Percentiles rank a stretch among this genome's conserved stretches.
Evolutionary conservation across 805 yeast species (phyloP).

Genomic region (Kodamaea fukazawae): DNA sequence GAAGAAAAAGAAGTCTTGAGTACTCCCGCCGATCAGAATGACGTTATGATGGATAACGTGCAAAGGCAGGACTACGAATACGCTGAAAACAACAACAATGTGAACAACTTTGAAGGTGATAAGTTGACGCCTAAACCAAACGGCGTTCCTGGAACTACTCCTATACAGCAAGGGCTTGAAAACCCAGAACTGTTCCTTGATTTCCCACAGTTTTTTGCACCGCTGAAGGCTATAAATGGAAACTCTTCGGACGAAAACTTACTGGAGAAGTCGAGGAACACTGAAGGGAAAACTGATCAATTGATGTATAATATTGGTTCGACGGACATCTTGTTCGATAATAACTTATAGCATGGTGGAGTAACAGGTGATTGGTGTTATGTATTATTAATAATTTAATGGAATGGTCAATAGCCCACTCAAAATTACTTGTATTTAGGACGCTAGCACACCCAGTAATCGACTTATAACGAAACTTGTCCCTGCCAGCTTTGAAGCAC

Average conservation of each 20-base stretch:
- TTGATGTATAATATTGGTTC: conserved; percentile 18
- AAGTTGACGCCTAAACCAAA: not conserved
- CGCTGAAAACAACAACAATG: too few relatives aligned
- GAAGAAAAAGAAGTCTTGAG: not conserved
- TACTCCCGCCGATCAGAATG: too few relatives aligned
- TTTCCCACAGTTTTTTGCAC: conserved; percentile 17
- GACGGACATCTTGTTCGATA: conserved; percentile 16
- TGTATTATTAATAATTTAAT: conserved; percentile 3
- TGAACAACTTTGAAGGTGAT: too few relatives aligned
- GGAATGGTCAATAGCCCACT: too few relatives aligned
- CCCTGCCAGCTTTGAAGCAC: too few relatives aligned
- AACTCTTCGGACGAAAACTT: conserved; percentile 7
- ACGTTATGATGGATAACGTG: too few relatives aligned
- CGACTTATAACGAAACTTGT: too few relatives aligned
- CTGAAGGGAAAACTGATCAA: conserved; percentile 12
- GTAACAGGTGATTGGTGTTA: not conserved
- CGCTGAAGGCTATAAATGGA: conserved; percentile 5
- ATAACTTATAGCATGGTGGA: conserved; percentile 8
- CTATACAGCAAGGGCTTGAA: too few relatives aligned
- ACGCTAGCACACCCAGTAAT: too few relatives aligned
- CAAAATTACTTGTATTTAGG: too few relatives aligned
- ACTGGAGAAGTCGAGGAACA: conserved; percentile 8
- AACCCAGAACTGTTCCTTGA: conserved; percentile 10
- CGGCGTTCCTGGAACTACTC: not conserved
- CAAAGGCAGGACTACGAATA: too few relatives aligned